Conservation (phyloP, 2,329 filamentous ascomycete species). For the Penicillium brevicompactum region DNA sequence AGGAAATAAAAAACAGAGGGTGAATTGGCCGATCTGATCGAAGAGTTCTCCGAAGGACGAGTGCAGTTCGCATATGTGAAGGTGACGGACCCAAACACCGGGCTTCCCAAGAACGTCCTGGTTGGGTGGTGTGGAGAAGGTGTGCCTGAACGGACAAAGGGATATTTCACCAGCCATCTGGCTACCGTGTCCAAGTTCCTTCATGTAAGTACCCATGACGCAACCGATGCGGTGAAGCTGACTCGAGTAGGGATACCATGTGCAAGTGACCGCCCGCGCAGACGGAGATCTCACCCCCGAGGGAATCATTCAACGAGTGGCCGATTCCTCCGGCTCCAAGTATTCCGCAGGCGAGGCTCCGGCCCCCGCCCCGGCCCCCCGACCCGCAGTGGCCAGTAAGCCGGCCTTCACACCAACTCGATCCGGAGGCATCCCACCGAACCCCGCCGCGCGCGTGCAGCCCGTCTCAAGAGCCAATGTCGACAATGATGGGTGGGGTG, state of each 20-base stretch:
- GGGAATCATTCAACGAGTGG: slow-evolving; percentile 86
- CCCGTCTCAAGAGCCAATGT: slow-evolving; percentile 56
- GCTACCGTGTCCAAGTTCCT: slow-evolving; percentile 87
- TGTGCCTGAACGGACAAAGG: slow-evolving; percentile 97
- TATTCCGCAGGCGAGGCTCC: slow-evolving; percentile 67
- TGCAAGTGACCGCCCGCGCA: slow-evolving; percentile 93
- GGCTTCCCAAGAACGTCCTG: slow-evolving; percentile 86
- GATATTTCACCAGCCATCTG: slow-evolving; percentile 95
- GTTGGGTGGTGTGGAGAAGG: slow-evolving; percentile 98
- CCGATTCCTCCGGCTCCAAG: slow-evolving; percentile 91
- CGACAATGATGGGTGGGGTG: slow-evolving; percentile 90
- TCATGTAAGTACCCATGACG: slow-evolving; percentile 57
- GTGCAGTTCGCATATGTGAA: slow-evolving; percentile 97
- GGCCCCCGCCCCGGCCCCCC: slow-evolving; percentile 55
- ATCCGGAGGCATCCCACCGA: slow-evolving; percentile 61
- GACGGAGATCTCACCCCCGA: slow-evolving; percentile 86
- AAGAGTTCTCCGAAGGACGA: slow-evolving; percentile 95
- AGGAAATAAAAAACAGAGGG: slow-evolving; percentile 69
- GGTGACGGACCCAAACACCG: slow-evolving; percentile 91
- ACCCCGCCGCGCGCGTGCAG: slow-evolving; percentile 60
- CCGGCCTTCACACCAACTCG: slow-evolving; percentile 84
- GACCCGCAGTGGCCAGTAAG: slow-evolving; percentile 77
- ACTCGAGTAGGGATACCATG: slow-evolving; percentile 74
- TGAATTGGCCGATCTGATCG: slow-evolving; percentile 83
- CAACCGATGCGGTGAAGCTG: not conserved